A percentile compares a stretch with the other conserved stretches of the same genome.
Conservation (phyloP, 2,329 filamentous ascomycete genomes). For the Niveomyces coronatus region DNA sequence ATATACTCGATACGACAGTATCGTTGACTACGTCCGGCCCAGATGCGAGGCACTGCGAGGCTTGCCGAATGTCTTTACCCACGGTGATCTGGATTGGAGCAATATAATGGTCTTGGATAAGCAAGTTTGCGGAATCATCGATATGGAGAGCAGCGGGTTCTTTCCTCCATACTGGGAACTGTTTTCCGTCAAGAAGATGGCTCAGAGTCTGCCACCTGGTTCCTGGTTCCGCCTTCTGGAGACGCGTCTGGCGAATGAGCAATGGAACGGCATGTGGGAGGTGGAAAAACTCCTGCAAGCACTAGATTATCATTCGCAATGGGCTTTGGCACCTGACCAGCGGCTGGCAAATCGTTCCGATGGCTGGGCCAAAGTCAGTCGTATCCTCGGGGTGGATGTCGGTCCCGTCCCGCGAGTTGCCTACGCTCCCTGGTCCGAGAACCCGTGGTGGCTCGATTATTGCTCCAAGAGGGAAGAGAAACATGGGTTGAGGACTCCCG, state of each 20-base stretch:
- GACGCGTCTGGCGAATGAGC: slow-evolving; percentile 1
- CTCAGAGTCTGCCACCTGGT: not conserved
- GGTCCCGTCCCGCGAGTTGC: not conserved
- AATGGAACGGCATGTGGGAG: slow-evolving; percentile 3
- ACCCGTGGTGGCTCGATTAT: slow-evolving; percentile 5
- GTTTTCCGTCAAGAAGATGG: slow-evolving; percentile 1
- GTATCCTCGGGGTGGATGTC: slow-evolving; percentile 3
- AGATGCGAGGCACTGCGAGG: not conserved
- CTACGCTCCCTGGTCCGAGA: slow-evolving; percentile 2
- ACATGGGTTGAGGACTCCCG: not conserved
- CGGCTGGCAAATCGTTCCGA: not conserved
- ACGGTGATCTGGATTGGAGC: slow-evolving; percentile 7
- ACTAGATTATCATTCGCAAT: not conserved
- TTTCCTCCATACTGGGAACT: slow-evolving; percentile 7
- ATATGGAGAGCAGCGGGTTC: slow-evolving; percentile 5
- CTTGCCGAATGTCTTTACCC: slow-evolving; percentile 4
- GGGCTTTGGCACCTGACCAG: slow-evolving; percentile 5
- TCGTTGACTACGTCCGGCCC: not conserved
- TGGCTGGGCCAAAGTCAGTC: not conserved
- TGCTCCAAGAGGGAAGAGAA: not conserved
- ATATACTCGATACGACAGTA: not conserved
- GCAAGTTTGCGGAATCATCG: slow-evolving; percentile 5
- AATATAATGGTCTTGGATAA: slow-evolving; percentile 5
- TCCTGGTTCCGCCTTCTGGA: slow-evolving; percentile 7
- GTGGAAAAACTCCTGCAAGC: slow-evolving; percentile 3